Evolutionary conservation across 2,329 filamentous ascomycete species (phyloP), one percentile per base, ranked within the genome.

Genomic region (Neofusicoccum ribis): DNA sequence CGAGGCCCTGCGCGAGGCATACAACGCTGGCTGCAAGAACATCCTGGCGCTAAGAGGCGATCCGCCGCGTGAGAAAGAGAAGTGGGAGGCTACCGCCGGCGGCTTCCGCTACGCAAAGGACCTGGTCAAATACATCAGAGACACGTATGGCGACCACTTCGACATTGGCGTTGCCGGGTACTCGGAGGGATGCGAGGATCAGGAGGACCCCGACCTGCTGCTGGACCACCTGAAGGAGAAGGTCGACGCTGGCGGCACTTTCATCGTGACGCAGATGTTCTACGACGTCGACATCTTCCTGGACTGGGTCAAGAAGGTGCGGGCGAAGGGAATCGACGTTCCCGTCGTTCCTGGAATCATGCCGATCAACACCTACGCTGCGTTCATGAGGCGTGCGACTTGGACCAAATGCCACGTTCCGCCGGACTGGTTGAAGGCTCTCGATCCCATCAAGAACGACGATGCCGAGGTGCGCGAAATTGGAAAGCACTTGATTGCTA

Each of bases 251-350:
- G 95, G 95, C 60, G 93, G 90, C 68, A 90, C 91, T 6, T 99
- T 98, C 76, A 91, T 99, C 69, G 91, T 99, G 63, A 98, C 95
- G 0, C 95, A 99, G 81, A 99, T 99, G 95, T 98, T 98, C 81
- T 99, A 99, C 82, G 94, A 99, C 74, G 93, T 88, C 58, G 94
- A 99, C 73, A 94, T 95, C 75, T 99, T 99, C 79, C 80, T 98
- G 63, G 86, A 89, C 62, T 99, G 95, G 95, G 91, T 96, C 43
- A 83, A 86, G 70, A 95, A 91, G 76, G 93, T 94, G 66, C 90
- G 93, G 58, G 92, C 89, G 61, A 89, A 88, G 73, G 95, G 95
- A 54, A 94, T 99, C 74, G 89, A 82, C 31, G 83, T 95, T 37
- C 91, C 91, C 15, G 95, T 96, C 70, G 86, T 96, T 56, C 91